phyloP scores from a whole-genome alignment of 1,284 basidiomycete species.

The Xanthoconium separans region DNA sequence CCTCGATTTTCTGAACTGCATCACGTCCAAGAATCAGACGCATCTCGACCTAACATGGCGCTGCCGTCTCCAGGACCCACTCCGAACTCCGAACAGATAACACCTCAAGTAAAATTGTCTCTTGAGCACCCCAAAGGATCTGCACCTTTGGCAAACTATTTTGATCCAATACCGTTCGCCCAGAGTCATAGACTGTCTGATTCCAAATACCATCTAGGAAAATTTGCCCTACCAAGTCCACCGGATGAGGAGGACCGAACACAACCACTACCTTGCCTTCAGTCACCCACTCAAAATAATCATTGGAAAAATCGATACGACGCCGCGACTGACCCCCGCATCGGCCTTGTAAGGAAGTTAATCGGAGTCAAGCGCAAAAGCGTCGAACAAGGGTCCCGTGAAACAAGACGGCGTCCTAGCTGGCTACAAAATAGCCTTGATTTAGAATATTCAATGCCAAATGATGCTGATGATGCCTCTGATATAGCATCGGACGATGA shows the following conservation, averaged over 20 bases:
- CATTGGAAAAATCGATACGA: slow-evolving; percentile 54
- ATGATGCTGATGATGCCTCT: slow-evolving; percentile 29
- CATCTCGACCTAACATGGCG: slow-evolving; percentile 33
- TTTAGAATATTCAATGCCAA: slow-evolving; percentile 15
- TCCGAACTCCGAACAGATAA: slow-evolving; percentile 46
- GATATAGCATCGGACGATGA: slow-evolving; percentile 41
- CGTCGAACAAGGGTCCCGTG: slow-evolving; percentile 30
- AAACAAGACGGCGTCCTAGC: slow-evolving; percentile 33
- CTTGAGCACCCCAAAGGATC: slow-evolving; percentile 14
- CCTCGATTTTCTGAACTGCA: slow-evolving; percentile 29
- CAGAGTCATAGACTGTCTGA: slow-evolving; percentile 57
- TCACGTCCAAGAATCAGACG: slow-evolving; percentile 17
- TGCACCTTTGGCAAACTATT: slow-evolving; percentile 33
- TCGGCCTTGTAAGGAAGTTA: slow-evolving; percentile 61
- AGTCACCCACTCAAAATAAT: slow-evolving; percentile 16
- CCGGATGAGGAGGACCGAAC: slow-evolving; percentile 48
- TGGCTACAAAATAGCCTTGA: slow-evolving; percentile 44
- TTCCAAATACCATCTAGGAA: slow-evolving; percentile 70
- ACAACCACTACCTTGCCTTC: slow-evolving; percentile 23
- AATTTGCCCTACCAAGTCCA: slow-evolving; percentile 69
- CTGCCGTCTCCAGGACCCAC: slow-evolving; percentile 44
- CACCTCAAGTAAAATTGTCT: slow-evolving; percentile 50
- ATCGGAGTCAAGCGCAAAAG: slow-evolving; percentile 64
- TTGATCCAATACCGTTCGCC: slow-evolving; percentile 72
- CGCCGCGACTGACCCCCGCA: slow-evolving; percentile 62